Conservation (phyloP, 176 grass and related monocot genomes). For the Pharus latifolius region DNA sequence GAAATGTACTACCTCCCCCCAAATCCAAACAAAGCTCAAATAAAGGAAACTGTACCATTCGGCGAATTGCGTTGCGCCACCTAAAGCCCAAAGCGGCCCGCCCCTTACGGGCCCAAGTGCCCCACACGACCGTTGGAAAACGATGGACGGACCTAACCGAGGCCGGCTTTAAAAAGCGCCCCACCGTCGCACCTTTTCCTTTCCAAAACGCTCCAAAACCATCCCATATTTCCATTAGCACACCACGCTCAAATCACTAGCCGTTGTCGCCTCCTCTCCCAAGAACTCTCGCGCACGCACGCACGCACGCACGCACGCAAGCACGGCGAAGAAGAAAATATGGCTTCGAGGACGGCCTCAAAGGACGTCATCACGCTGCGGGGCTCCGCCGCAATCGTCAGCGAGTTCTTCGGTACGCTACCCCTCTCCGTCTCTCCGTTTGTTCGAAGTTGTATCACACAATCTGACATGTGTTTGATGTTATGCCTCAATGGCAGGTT, state of each 20-base stretch:
- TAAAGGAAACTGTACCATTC: too few species aligned
- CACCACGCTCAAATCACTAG: slow-evolving; percentile 5
- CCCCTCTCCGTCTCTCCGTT: not conserved
- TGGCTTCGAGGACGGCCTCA: slow-evolving; percentile 78
- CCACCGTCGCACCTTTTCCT: not conserved
- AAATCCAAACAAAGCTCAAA: too few species aligned
- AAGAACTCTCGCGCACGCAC: not conserved
- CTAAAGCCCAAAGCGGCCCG: too few species aligned
- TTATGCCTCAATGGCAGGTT: slow-evolving; percentile 48
- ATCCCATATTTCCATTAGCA: not conserved
- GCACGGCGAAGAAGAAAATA: slow-evolving; percentile 1
- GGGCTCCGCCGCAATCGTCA: slow-evolving; percentile 91
- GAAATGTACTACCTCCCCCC: too few species aligned
- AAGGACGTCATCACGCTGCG: slow-evolving; percentile 99
- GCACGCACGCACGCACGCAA: not conserved
- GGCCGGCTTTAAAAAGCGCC: too few species aligned
- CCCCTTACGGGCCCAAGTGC: too few species aligned
- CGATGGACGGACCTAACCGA: too few species aligned
- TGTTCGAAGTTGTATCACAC: not conserved
- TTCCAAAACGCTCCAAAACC: slow-evolving; percentile 16
- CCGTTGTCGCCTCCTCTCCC: slow-evolving; percentile 10
- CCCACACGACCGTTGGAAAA: too few species aligned
- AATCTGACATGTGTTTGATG: slow-evolving; percentile 8
- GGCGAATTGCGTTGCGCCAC: too few species aligned
- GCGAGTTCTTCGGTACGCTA: slow-evolving; percentile 89